Evolutionary conservation across 805 yeast species (phyloP).

Genomic region (Millerago galiae): DNA sequence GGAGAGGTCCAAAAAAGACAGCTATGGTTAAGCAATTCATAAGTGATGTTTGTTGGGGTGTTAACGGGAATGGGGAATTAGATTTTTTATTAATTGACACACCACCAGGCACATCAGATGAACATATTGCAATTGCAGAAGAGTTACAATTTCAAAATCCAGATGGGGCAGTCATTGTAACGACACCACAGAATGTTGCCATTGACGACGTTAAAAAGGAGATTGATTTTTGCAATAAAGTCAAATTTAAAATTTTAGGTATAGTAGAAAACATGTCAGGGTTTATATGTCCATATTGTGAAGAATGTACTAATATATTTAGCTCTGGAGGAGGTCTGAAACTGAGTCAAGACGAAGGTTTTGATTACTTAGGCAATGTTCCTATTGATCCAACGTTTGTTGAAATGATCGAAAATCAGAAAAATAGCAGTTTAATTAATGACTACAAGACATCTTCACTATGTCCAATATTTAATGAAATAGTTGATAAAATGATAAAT

Average conservation of each 20-base stretch:
- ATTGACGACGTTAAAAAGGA: constrained; percentile 93
- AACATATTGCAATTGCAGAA: constrained; percentile 94
- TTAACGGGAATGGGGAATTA: constrained; percentile 21
- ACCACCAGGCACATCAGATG: constrained; percentile 99
- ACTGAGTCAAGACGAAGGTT: constrained; percentile 53
- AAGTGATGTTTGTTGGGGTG: constrained; percentile 88
- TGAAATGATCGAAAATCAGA: constrained; percentile 67
- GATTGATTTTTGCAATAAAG: constrained; percentile 85
- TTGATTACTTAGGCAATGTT: constrained; percentile 75
- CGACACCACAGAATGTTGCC: constrained; percentile 93
- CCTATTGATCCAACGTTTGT: constrained; percentile 94
- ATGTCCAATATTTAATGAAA: constrained; percentile 36
- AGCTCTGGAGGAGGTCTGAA: constrained; percentile 86
- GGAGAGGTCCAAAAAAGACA: constrained; percentile 98
- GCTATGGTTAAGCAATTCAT: constrained; percentile 96
- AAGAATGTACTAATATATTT: constrained; percentile 87
- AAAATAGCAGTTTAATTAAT: constrained; percentile 27
- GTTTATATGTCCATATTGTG: constrained; percentile 88
- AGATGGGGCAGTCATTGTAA: constrained; percentile 91
- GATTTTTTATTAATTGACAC: constrained; percentile 87
- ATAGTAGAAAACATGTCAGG: constrained; percentile 96
- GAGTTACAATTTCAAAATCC: constrained; percentile 65
- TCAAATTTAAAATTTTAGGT: constrained; percentile 73
- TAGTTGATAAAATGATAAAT: constrained; percentile 31
- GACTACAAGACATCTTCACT: constrained; percentile 29